Conservation (phyloP, 2,329 filamentous ascomycete species). For the Acephala macrosclerotiorum region DNA sequence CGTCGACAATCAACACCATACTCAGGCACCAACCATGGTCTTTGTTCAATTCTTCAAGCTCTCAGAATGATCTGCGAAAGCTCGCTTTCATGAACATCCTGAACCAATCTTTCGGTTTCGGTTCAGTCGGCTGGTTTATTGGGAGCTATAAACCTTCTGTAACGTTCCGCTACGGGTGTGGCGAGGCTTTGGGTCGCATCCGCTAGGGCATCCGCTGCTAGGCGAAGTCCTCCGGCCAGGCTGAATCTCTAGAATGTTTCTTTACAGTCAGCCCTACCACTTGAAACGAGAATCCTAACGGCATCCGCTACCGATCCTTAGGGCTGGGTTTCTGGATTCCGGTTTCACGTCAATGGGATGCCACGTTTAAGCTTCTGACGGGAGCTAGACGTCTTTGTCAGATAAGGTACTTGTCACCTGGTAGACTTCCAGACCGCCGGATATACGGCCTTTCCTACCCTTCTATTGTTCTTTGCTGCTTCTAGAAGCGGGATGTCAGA, state of each 20-base stretch:
- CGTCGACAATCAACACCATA: neutral
- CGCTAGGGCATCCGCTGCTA: neutral
- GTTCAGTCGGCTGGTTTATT: neutral
- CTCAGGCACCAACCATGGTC: slow-evolving; percentile 11
- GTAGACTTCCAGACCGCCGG: neutral
- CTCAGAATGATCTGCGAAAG: neutral
- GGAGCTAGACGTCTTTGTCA: neutral
- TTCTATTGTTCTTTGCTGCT: neutral
- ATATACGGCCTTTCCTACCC: neutral
- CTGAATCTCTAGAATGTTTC: neutral
- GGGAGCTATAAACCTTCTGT: neutral
- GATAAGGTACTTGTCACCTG: neutral
- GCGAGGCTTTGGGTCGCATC: neutral
- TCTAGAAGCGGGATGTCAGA: neutral
- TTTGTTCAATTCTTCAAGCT: neutral
- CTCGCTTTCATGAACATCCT: neutral
- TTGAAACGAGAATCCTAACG: neutral
- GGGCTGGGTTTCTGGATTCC: neutral
- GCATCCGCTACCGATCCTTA: neutral
- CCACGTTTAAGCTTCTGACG: neutral
- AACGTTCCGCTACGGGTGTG: neutral
- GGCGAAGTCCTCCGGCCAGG: slow-evolving; percentile 1
- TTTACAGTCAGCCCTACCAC: slow-evolving; percentile 1
- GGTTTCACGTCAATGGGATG: neutral
- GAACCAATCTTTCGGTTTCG: neutral